Conservation (phyloP, 164 flowering plant species). For the Nymphaea colorata region DNA sequence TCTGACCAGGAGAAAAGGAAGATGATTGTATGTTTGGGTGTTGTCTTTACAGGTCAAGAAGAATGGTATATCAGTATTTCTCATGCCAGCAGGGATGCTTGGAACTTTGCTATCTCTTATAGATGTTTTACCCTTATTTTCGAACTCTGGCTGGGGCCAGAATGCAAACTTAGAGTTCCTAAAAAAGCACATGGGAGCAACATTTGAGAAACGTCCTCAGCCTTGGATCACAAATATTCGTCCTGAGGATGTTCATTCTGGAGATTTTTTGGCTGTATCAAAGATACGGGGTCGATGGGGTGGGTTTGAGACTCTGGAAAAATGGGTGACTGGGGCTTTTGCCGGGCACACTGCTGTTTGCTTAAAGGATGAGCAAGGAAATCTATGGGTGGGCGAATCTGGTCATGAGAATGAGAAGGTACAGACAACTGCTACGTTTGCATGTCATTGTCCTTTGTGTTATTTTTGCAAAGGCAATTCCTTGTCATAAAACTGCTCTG, state of each 20-base stretch:
- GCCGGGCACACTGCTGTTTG: conserved; percentile 99
- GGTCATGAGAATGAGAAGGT: conserved; percentile 99
- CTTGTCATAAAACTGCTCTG: too few relatives aligned
- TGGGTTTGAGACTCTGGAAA: conserved; percentile 96
- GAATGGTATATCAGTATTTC: conserved; percentile 94
- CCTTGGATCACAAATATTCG: conserved; percentile 67
- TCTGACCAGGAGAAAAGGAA: neutral
- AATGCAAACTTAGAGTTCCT: conserved; percentile 78
- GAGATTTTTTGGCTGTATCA: conserved; percentile 90
- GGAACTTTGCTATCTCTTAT: conserved; percentile 75
- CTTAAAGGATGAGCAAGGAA: conserved; percentile 81
- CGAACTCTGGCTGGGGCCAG: conserved; percentile 89
- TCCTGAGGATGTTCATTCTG: conserved; percentile 89
- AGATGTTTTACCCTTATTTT: conserved; percentile 91
- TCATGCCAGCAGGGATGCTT: conserved; percentile 98
- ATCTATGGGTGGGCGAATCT: conserved; percentile 98
- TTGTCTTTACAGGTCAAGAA: conserved; percentile 67
- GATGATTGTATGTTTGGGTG: conserved; percentile 4
- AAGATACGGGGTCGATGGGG: conserved; percentile 99
- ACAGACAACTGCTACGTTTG: neutral
- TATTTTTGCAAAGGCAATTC: too few relatives aligned
- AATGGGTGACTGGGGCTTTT: conserved; percentile 99
- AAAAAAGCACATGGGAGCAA: conserved; percentile 93
- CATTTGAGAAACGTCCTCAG: conserved; percentile 70
- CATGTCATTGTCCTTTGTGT: too few relatives aligned